Conservation (phyloP, 2,329 filamentous ascomycete species). For the Alternaria atra region DNA sequence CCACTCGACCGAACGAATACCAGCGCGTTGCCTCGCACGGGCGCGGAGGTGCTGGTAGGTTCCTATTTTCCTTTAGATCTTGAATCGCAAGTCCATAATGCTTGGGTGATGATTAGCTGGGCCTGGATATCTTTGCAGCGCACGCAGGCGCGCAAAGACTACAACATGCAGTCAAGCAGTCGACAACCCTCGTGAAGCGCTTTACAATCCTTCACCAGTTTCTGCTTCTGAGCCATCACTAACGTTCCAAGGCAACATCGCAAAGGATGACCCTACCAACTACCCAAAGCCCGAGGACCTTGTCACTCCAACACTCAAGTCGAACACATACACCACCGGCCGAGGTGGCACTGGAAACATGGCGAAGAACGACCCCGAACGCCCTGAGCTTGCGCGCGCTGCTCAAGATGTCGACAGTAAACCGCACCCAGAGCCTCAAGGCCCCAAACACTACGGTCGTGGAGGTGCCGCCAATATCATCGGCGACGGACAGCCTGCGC, state of each 20-base stretch:
- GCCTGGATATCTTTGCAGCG: neutral
- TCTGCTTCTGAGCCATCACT: constrained; percentile 2
- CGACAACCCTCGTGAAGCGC: neutral
- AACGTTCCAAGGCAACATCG: constrained; percentile 57
- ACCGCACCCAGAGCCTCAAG: constrained; percentile 61
- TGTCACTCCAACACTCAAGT: constrained; percentile 83
- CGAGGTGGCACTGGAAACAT: constrained; percentile 91
- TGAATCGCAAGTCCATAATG: neutral
- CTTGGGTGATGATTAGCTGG: neutral
- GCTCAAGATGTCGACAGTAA: constrained; percentile 81
- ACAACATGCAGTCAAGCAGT: neutral
- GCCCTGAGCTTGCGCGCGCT: constrained; percentile 72
- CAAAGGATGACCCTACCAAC: constrained; percentile 47
- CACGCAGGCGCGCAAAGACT: neutral
- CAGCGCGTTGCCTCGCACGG: constrained; percentile 68
- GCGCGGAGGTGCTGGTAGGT: constrained; percentile 75
- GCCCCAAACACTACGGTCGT: constrained; percentile 72
- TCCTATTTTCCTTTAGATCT: constrained; percentile 5
- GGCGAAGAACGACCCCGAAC: constrained; percentile 75
- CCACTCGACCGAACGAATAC: constrained; percentile 33
- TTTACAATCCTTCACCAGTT: constrained; percentile 1
- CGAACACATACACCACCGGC: constrained; percentile 85
- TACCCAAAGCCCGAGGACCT: constrained; percentile 66
- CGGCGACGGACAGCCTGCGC: constrained; percentile 46
- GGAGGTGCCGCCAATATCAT: constrained; percentile 76